Evolutionary conservation across 2,329 filamentous ascomycete genomes (phyloP), one percentile per base, ranked within the genome.

Genomic region (Stagonosporopsis vannaccii): DNA sequence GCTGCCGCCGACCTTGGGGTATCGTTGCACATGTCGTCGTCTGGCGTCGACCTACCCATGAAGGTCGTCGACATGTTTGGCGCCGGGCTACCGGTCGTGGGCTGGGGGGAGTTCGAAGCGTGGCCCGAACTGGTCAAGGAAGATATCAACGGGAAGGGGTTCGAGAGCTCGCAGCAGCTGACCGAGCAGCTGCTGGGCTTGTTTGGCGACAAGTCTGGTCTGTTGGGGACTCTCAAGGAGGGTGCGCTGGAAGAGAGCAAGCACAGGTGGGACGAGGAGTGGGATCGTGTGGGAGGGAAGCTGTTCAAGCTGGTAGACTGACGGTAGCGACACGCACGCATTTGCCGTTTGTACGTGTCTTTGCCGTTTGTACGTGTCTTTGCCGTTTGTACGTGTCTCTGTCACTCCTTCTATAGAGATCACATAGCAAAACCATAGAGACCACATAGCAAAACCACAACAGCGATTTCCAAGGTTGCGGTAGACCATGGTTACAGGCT

Each of bases 1-100:
- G 90, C 89, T 11, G 89, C 89, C 40, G 92, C 95, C 3, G 94
- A 97, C 68, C 81, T 99, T 0, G 95, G 95, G 9, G 86, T 99
- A 22, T 96, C 91, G 53, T 80, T 99, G 23, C 95, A 99, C 78
- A 97, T 87, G 62, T 97, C 92, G 13, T 96, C 90, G 63, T 97
- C 92, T 2, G 95, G 95, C 1, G 92, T 99, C 0, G 95, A 99
- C 76, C 81, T 99, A 19, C 95, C 95, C 0, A 99, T 99, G 95
- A 99, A 99, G 78, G 92, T 99, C 1, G 93, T 99, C 13, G 95
- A 99, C 74, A 97, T 99, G 93, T 98, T 99, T 74, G 95, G 95
- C 2, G 90, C 93, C 0, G 95, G 94, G 0, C 80, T 99, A 25
- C 95, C 95, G 0, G 95, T 99, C 0, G 88, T 89, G 0, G 94